Conservation (phyloP, 345 rosid genomes). For the Balakata baccata region DNA sequence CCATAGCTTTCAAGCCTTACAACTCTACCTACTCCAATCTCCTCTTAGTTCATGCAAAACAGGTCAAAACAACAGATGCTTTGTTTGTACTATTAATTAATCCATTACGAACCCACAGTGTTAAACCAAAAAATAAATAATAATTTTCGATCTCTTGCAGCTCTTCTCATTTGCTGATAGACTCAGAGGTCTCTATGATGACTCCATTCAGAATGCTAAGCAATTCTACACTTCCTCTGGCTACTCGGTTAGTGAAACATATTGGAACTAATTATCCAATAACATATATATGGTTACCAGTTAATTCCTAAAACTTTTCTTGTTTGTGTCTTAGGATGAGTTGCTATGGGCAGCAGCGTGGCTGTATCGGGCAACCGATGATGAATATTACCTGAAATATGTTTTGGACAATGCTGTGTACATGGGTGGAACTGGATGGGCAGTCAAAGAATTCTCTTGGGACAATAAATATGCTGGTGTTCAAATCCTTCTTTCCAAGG, state of each 20-base stretch:
- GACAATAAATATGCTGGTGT: slow-evolving; percentile 87
- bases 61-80: slow-evolving; percentile 32
- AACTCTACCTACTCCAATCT: slow-evolving; percentile 67
- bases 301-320: not conserved
- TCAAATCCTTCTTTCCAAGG: slow-evolving; percentile 78
- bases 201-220: slow-evolving; percentile 24
- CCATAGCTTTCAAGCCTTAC: slow-evolving; percentile 74
- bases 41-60: slow-evolving; percentile 64
- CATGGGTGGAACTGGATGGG: slow-evolving; percentile 95
- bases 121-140: too few species aligned
- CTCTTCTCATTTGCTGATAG: slow-evolving; percentile 32
- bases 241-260: slow-evolving; percentile 22
- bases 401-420: slow-evolving; percentile 58
- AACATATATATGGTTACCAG: too few species aligned
- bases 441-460: slow-evolving; percentile 88
- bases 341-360: slow-evolving; percentile 80
- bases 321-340: slow-evolving; percentile 54
- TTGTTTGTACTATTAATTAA: not conserved
- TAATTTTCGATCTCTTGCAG: slow-evolving; percentile 6
- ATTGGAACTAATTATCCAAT: not conserved
- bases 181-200: slow-evolving; percentile 29
- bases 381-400: slow-evolving; percentile 64
- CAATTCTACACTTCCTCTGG: slow-evolving; percentile 32
- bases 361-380: slow-evolving; percentile 65
- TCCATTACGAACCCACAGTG: not conserved